These are phyloP conservation scores for Globisporangium mamillatum DNA, from an alignment of 352 stramenopile species.

Conservation along the genomic window DNA sequence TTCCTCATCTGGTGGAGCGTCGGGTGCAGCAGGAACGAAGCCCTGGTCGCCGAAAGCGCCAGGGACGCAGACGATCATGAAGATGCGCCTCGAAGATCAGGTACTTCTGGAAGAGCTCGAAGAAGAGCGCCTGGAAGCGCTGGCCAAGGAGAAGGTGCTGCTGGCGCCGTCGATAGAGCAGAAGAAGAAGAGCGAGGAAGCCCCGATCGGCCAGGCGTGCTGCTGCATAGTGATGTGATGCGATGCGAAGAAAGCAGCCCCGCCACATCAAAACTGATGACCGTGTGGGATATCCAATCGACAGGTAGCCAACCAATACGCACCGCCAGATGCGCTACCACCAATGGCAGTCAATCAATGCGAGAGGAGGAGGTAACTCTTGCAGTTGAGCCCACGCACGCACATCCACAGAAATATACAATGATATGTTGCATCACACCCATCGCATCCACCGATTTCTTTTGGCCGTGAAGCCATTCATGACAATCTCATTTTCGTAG, in stretches of 20 bases:
- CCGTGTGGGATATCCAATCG: background rate
- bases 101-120: conserved; percentile 60
- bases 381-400: too few relatives aligned
- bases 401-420: too few relatives aligned
- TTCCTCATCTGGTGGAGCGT: background rate
- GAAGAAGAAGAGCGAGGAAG: conserved; percentile 14
- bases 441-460: too few relatives aligned
- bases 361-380: too few relatives aligned
- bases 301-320: too few relatives aligned
- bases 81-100: conserved; percentile 64
- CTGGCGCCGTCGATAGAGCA: conserved; percentile 19
- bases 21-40: conserved; percentile 29
- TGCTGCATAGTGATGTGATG: conserved; percentile 66
- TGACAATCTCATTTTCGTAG: too few relatives aligned
- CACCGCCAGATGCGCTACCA: too few relatives aligned
- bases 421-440: too few relatives aligned
- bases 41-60: conserved; percentile 68
- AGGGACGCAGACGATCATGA: conserved; percentile 52
- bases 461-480: too few relatives aligned
- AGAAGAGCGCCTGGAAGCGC: conserved; percentile 47
- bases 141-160: conserved; percentile 52
- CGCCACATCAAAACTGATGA: background rate
- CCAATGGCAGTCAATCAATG: too few relatives aligned
- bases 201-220: conserved; percentile 36
- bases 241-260: background rate